Conservation (phyloP, 2,329 filamentous ascomycete genomes). For the Botryotinia calthae region DNA sequence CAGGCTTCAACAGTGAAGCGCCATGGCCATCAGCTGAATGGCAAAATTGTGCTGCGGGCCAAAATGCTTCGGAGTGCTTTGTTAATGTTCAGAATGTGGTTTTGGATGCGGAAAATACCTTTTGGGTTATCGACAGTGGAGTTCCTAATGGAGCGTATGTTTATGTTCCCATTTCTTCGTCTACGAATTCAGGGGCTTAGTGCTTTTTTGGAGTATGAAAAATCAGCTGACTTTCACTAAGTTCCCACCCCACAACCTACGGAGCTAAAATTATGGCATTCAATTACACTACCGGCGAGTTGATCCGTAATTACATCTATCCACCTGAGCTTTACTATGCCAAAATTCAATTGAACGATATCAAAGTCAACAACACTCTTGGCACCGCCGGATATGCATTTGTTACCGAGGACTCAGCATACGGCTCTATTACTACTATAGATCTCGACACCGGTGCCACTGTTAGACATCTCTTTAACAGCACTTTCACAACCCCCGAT, state of each 20-base stretch:
- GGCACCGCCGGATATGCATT: conserved; percentile 6
- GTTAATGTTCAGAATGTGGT: conserved; percentile 3
- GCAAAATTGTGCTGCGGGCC: neutral
- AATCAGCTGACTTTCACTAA: neutral
- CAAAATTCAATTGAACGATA: neutral
- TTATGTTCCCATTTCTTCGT: neutral
- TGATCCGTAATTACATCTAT: conserved; percentile 7
- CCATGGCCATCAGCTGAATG: conserved; percentile 9
- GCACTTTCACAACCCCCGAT: neutral
- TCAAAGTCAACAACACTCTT: neutral
- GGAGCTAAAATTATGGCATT: conserved; percentile 4
- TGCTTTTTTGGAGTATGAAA: neutral
- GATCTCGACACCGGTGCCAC: neutral
- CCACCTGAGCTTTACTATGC: conserved; percentile 7
- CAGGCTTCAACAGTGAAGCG: neutral
- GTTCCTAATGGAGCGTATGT: conserved; percentile 9
- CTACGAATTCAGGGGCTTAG: neutral
- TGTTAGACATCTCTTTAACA: neutral
- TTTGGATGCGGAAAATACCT: neutral
- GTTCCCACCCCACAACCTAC: neutral
- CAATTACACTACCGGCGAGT: conserved; percentile 1
- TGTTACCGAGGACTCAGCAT: neutral
- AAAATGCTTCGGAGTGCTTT: conserved; percentile 5
- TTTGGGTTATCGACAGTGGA: conserved; percentile 6
- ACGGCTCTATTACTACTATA: neutral